A percentile compares a stretch with the other conserved stretches of the same genome.
These are phyloP conservation scores for Diaporthe vaccinii DNA, from an alignment of 2,329 filamentous ascomycete genomes.

Conservation along the genomic window DNA sequence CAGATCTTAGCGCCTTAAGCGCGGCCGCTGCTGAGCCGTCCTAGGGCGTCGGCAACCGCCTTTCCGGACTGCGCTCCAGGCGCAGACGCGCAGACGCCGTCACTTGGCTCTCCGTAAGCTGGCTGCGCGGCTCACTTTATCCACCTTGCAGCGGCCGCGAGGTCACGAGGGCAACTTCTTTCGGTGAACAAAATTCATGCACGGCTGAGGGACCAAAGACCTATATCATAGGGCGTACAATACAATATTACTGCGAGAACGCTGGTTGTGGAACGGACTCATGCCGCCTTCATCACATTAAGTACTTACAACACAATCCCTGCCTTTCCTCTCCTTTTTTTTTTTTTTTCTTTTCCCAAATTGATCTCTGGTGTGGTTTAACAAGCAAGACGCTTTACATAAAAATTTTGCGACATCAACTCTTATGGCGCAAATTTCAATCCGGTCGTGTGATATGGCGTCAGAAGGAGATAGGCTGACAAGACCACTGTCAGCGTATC, in stretches of 20 bases:
- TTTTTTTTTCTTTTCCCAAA: background rate
- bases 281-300: background rate
- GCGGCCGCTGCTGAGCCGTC: slow-evolving; percentile 34
- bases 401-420: too few species aligned
- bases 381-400: background rate
- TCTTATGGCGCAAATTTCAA: background rate
- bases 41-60: background rate
- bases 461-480: background rate
- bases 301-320: too few species aligned
- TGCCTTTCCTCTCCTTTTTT: background rate
- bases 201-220: background rate
- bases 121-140: background rate
- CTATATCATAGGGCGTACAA: background rate
- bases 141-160: slow-evolving; percentile 17
- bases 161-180: slow-evolving; percentile 6
- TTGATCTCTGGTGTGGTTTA: background rate
- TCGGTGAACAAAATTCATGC: background rate
- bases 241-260: too few species aligned
- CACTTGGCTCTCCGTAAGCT: background rate
- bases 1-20: slow-evolving; percentile 32
- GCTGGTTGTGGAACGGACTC: too few species aligned
- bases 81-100: slow-evolving; percentile 18
- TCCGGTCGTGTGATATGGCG: background rate
- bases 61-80: slow-evolving; percentile 22
- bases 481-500: slow-evolving; percentile 1